Evolutionary conservation across 768 basidiomycete species (phyloP), one percentile per base, ranked within the genome.

Genomic region (Candolleomyces aberdarensis): DNA sequence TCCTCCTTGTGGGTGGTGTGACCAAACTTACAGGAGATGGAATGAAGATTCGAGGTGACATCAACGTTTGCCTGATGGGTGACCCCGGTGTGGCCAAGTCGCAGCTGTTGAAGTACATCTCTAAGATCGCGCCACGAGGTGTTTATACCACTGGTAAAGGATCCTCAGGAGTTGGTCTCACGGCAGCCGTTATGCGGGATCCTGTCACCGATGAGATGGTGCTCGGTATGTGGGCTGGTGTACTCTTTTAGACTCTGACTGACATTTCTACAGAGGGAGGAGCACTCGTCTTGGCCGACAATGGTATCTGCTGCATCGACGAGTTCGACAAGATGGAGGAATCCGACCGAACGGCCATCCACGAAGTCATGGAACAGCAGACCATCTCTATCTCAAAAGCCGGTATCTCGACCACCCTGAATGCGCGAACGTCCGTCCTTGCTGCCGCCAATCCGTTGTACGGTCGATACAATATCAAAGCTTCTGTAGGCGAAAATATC

Each of bases 311-410:
- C 78, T 98, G 96, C 74, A 99, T 99, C 64, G 97, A 99, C 66
- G 97, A 99, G 72, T 99, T 99, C 70, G 97, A 99, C 79, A 98
- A 99, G 74, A 99, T 99, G 97, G 97, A 98, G 66, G 97, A 99
- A 76, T 74, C 93, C 0, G 97, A 98, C 73, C 83, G 97, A 66
- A 98, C 97, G 2, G 94, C 97, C 14, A 98, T 99, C 63, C 97
- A 99, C 77, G 97, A 99, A 82, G 97, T 99, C 62, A 99, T 99
- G 97, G 96, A 98, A 76, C 97, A 98, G 74, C 97, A 99, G 76
- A 99, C 97, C 0, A 98, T 99, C 59, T 98, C 96, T 3, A 99
- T 99, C 64, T 97, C 97, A 47, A 99, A 98, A 75, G 97, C 97
- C 5, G 97, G 97, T 22, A 99, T 99, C 70, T 96, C 96, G 9